Conservation (phyloP, 306 rosid species). For the Fragaria iinumae region DNA sequence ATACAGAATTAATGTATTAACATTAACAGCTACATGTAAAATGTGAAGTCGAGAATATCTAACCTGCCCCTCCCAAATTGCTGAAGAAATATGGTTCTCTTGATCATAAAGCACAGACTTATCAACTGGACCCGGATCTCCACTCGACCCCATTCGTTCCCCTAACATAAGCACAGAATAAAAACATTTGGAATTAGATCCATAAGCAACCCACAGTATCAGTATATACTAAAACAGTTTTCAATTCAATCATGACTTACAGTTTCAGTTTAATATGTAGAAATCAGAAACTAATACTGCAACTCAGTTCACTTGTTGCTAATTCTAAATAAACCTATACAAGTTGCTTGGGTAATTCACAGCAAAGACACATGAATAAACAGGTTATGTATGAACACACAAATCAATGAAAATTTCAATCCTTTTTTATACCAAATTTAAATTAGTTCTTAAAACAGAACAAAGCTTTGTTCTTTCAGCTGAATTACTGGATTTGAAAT, state of each 20-base stretch:
- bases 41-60: background rate
- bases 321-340: background rate
- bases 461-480: background rate
- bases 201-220: background rate
- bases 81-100: constrained; percentile 89
- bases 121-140: constrained; percentile 77
- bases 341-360: background rate
- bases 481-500: background rate
- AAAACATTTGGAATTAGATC: background rate
- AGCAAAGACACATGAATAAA: background rate
- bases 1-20: background rate
- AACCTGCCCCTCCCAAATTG: constrained; percentile 95
- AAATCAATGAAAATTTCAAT: background rate
- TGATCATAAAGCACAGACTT: constrained; percentile 78
- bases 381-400: background rate
- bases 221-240: background rate
- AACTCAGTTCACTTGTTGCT: background rate
- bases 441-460: background rate
- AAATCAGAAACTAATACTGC: background rate
- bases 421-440: too few species aligned
- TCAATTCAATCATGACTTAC: background rate
- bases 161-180: constrained; percentile 14
- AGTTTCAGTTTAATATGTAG: background rate
- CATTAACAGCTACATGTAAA: background rate
- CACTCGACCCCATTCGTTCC: constrained; percentile 50